Conservation (phyloP, 2,329 filamentous ascomycete species). For the Alternaria postmessia region DNA sequence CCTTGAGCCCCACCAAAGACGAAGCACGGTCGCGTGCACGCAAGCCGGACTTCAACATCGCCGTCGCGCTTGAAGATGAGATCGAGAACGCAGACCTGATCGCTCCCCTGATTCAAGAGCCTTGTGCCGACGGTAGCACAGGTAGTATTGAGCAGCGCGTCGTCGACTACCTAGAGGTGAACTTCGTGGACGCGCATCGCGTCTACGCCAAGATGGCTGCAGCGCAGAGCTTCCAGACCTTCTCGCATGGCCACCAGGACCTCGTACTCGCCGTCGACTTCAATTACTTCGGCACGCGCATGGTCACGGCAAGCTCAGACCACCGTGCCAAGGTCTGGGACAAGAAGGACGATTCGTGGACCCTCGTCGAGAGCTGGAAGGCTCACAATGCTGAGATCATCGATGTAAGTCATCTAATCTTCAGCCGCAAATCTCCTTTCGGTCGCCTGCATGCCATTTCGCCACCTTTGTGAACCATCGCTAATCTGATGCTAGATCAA, state of each 20-base stretch:
- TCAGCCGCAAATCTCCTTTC: constrained; percentile 26
- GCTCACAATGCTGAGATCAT: constrained; percentile 90
- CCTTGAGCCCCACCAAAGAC: constrained; percentile 45
- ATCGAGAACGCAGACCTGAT: constrained; percentile 45
- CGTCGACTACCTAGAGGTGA: constrained; percentile 35
- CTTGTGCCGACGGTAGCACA: constrained; percentile 41
- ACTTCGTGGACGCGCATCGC: constrained; percentile 39
- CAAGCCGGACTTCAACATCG: constrained; percentile 45
- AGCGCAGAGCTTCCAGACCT: constrained; percentile 60
- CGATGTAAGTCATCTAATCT: constrained; percentile 67
- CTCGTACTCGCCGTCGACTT: constrained; percentile 86
- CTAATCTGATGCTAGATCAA: constrained; percentile 69
- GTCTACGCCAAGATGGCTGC: constrained; percentile 48
- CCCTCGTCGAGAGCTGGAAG: constrained; percentile 84
- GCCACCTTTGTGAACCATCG: constrained; percentile 22
- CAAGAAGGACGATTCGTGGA: constrained; percentile 78
- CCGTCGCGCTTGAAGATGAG: constrained; percentile 39
- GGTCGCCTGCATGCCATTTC: constrained; percentile 28
- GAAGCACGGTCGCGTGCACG: constrained; percentile 43
- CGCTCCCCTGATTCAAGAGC: constrained; percentile 46
- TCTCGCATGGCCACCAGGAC: constrained; percentile 79
- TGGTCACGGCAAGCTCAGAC: constrained; percentile 89
- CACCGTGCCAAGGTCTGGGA: constrained; percentile 94
- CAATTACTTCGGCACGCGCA: constrained; percentile 91
- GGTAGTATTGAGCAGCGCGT: constrained; percentile 37